phyloP scores from a whole-genome alignment of 768 basidiomycete genomes.

The Tylopilus rubrobrunneus region DNA sequence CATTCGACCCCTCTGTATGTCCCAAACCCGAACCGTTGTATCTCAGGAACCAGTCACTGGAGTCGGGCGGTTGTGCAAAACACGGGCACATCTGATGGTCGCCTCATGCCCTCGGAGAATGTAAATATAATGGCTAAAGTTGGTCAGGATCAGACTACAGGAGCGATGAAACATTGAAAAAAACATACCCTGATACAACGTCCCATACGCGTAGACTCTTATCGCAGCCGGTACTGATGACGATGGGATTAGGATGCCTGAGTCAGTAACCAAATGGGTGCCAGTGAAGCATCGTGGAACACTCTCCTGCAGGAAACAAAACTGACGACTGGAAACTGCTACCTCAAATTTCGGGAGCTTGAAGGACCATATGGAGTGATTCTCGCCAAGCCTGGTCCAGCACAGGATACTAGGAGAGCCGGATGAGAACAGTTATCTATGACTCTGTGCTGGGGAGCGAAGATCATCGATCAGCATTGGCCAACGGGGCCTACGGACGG shows the following conservation, averaged over 20 bases:
- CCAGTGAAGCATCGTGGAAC: no score
- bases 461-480: no score
- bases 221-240: constrained; percentile 93
- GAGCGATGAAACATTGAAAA: not conserved
- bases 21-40: constrained; percentile 85
- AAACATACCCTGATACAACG: constrained; percentile 69
- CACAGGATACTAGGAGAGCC: no score
- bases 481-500: no score
- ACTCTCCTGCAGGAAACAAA: no score
- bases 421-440: no score
- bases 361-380: no score
- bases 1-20: constrained; percentile 68
- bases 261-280: no score
- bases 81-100: constrained; percentile 87
- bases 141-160: constrained; percentile 1
- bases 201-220: constrained; percentile 93
- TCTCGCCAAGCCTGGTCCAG: no score
- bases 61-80: constrained; percentile 80
- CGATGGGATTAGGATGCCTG: constrained; percentile 52
- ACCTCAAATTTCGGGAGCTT: no score
- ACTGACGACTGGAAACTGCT: no score
- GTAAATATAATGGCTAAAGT: constrained; percentile 62
- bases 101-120: constrained; percentile 80
- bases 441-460: no score
- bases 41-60: constrained; percentile 75